Evolutionary conservation across 2,329 filamentous ascomycete species (phyloP).

Genomic region (Lecanicillium sp.): DNA sequence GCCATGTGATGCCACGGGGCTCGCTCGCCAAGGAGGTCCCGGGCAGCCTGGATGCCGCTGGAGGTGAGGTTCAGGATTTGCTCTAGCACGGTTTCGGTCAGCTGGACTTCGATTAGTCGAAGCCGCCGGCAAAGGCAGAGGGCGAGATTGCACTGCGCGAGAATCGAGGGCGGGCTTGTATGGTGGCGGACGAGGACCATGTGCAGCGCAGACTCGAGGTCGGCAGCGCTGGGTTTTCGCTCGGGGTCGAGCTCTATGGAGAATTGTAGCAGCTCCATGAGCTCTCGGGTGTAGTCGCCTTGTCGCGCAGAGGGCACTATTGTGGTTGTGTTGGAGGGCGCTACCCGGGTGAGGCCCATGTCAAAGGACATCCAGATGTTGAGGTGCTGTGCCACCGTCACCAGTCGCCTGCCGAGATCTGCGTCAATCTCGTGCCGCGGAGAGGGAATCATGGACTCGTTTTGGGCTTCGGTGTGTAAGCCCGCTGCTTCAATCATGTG

Average conservation of each 20-base stretch:
- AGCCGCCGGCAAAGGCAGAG: slow-evolving; percentile 47
- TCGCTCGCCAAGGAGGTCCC: slow-evolving; percentile 31
- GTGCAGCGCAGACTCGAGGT: slow-evolving; percentile 33
- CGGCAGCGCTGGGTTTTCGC: slow-evolving; percentile 28
- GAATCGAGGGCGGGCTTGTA: slow-evolving; percentile 30
- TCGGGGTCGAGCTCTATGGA: slow-evolving; percentile 47
- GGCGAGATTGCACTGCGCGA: slow-evolving; percentile 45
- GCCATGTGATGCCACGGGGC: slow-evolving; percentile 52
- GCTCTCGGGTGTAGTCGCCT: slow-evolving; percentile 35
- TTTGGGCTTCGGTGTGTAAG: slow-evolving; percentile 30
- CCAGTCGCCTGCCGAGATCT: slow-evolving; percentile 32
- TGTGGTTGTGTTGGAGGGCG: slow-evolving; percentile 34
- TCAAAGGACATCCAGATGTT: slow-evolving; percentile 54
- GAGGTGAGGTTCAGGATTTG: slow-evolving; percentile 37
- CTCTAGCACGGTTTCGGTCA: slow-evolving; percentile 33
- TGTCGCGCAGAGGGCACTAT: slow-evolving; percentile 27
- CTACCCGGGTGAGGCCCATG: slow-evolving; percentile 44
- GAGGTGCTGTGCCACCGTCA: slow-evolving; percentile 46
- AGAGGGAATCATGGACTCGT: slow-evolving; percentile 17
- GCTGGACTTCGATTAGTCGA: slow-evolving; percentile 37
- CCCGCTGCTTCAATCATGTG: slow-evolving; percentile 48
- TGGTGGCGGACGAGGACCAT: slow-evolving; percentile 31
- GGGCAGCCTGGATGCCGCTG: slow-evolving; percentile 36
- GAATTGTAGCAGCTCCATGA: slow-evolving; percentile 43
- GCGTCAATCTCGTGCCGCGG: slow-evolving; percentile 19